Evolutionary conservation across 306 rosid species (phyloP).

Genomic region (Casuarina glauca): DNA sequence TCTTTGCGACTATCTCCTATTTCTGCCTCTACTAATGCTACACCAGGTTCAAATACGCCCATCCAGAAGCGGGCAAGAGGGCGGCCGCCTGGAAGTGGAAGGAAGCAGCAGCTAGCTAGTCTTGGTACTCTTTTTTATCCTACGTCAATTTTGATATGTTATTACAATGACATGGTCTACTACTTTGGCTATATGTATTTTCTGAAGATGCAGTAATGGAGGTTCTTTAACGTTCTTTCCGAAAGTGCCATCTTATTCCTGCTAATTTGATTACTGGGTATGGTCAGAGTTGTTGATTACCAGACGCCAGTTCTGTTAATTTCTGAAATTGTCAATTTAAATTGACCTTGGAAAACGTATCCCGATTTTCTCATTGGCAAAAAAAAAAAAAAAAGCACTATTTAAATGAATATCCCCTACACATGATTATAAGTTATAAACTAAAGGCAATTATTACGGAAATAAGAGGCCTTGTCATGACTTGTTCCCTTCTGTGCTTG

Average conservation of each 20-base stretch:
- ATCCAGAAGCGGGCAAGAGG: constrained; percentile 60
- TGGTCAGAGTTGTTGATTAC: neutral
- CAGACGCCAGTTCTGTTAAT: constrained; percentile 19
- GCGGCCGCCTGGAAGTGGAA: constrained; percentile 87
- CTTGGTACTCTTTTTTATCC: constrained; percentile 54
- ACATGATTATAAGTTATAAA: constrained; percentile 8
- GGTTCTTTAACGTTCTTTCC: neutral
- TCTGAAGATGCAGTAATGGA: neutral
- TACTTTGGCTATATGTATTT: neutral
- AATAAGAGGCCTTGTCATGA: neutral
- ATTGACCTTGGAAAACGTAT: neutral
- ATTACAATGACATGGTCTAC: neutral
- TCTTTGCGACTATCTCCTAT: constrained; percentile 75
- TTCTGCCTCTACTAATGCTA: constrained; percentile 52
- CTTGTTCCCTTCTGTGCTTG: neutral
- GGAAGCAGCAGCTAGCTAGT: constrained; percentile 82
- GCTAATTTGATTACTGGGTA: neutral
- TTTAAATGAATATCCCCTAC: constrained; percentile 15
- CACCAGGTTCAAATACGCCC: constrained; percentile 48
- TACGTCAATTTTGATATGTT: constrained; percentile 12
- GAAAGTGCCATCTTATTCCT: neutral
- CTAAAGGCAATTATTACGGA: constrained; percentile 1
- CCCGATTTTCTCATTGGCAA: neutral
- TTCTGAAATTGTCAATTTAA: neutral
- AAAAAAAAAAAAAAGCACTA: neutral